Base-by-base conservation (phyloP, 2,329 filamentous ascomycete species). In the Ophiostoma sp. region DNA sequence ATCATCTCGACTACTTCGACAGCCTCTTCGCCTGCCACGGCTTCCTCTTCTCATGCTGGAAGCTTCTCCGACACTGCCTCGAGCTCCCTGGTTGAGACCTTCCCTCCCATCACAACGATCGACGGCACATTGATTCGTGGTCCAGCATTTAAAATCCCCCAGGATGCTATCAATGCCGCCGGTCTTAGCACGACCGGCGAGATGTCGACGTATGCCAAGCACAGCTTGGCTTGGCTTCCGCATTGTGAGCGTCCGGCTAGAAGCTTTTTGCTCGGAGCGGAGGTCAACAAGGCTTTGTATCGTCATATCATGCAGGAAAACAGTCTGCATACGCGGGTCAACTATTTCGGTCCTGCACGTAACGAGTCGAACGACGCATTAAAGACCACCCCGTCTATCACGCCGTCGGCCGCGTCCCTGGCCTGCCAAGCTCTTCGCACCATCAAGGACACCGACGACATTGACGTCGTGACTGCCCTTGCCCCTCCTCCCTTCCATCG, bases 301-400 rank as follows among this genome's bases (percentile, higher is more conserved):
- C 3, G 5, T 1, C 61, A 57, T 50, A 75, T 76, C 15, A 33
- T 69, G 5, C 50, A 64, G 12, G 75, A 76, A 71, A 73, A 75
- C 50, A 36, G 48, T n/a, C 61, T 59, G 15, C 72, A 61, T 9
- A 69, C 61, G 48, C 50, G 69, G 6, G 73, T 75, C 31, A 71
- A 33, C n/a, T 64, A 74, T 17, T 71, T 68, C 15, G 74, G 74
- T 25, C 73, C 72, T 4, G 17, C 12, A 2, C 17, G 45, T 19
- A 6, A 17, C 45, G 17, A n/a, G 17, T 19, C 45, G 2, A 17
- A 4, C 45, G 17, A 50, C 17, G 17, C 45, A 7, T 36, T 8
- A 36, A 36, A 36, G 33, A 8, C 33, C 45, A 8, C 33, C 45
- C 45, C 45, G 3, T 50, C 45, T 50, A 7, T 17, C 45, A 17